phyloP scores from a whole-genome alignment of 352 stramenopile species.

The Globisporangium cystogenes region DNA sequence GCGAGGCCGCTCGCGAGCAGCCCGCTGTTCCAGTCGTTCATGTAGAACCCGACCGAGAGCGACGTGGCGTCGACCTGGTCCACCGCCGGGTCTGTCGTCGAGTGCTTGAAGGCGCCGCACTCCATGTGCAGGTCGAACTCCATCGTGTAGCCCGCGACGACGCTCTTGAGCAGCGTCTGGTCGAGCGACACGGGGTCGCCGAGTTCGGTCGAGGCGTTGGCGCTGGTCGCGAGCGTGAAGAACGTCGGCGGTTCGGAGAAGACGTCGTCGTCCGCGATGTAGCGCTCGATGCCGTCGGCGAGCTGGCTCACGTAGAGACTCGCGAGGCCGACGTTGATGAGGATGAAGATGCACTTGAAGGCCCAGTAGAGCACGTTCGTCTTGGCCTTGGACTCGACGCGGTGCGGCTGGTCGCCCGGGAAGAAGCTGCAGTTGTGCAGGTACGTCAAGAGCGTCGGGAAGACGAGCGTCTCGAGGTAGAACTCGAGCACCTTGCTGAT shows the following conservation, averaged over 20 bases:
- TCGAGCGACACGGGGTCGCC: background rate
- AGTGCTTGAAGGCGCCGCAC: conserved; percentile 6
- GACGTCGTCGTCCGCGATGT: conserved; percentile 8
- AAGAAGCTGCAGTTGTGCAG: conserved; percentile 20
- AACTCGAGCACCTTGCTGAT: conserved; percentile 15
- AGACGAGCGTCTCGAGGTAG: conserved; percentile 19
- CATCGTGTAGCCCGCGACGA: conserved; percentile 12
- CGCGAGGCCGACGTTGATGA: conserved; percentile 19
- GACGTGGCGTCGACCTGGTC: conserved; percentile 14
- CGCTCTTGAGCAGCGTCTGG: conserved; percentile 17
- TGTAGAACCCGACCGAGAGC: conserved; percentile 11
- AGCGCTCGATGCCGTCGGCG: conserved; percentile 8
- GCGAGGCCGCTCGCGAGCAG: conserved; percentile 6
- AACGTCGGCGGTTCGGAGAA: background rate
- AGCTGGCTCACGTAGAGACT: conserved; percentile 18
- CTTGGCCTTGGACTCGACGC: conserved; percentile 15
- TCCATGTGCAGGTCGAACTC: conserved; percentile 12
- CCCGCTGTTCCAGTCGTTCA: conserved; percentile 17
- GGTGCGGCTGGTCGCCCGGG: conserved; percentile 19
- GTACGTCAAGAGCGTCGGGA: conserved; percentile 18
- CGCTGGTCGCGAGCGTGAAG: background rate
- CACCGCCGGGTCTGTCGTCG: conserved; percentile 1
- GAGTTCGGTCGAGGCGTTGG: background rate
- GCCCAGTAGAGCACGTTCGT: conserved; percentile 14
- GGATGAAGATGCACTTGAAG: conserved; percentile 16